These are phyloP conservation scores for Chaetomium sp. DNA, from an alignment of 2,329 filamentous ascomycete genomes.

Conservation along the genomic window DNA sequence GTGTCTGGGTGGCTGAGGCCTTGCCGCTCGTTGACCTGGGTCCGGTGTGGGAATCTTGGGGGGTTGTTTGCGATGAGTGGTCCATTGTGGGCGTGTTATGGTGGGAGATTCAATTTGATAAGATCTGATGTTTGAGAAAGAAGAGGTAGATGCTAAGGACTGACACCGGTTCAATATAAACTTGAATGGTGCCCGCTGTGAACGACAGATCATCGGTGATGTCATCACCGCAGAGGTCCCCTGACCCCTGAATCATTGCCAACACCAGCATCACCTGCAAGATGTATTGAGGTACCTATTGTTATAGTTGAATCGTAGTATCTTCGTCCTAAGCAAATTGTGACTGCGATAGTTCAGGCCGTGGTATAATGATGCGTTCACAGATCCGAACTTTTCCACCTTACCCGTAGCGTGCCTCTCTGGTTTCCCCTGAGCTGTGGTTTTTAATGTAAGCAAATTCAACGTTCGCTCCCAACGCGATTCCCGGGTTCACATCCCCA, in stretches of 20 bases:
- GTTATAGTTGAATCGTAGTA: too few species aligned
- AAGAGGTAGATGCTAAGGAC: not conserved
- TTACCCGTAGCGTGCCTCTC: too few species aligned
- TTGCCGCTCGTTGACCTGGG: slow-evolving; percentile 31
- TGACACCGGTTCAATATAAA: not conserved
- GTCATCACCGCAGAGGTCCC: not conserved
- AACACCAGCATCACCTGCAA: not conserved
- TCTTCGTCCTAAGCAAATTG: too few species aligned
- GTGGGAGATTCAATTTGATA: not conserved
- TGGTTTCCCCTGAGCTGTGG: too few species aligned
- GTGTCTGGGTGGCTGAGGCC: slow-evolving; percentile 28
- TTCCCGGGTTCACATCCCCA: too few species aligned
- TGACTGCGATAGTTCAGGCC: too few species aligned
- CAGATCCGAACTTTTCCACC: too few species aligned
- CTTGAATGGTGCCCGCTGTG: not conserved
- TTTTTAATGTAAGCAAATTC: too few species aligned
- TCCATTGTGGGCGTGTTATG: slow-evolving; percentile 14
- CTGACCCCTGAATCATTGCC: not conserved
- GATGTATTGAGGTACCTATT: too few species aligned
- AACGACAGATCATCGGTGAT: not conserved
- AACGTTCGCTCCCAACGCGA: too few species aligned
- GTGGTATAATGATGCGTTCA: too few species aligned
- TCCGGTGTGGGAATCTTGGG: slow-evolving; percentile 28
- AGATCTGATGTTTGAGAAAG: not conserved
- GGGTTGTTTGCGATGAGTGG: slow-evolving; percentile 12